Base-by-base conservation (phyloP, 305 asterid species). In the Plantago lanceolata region DNA sequence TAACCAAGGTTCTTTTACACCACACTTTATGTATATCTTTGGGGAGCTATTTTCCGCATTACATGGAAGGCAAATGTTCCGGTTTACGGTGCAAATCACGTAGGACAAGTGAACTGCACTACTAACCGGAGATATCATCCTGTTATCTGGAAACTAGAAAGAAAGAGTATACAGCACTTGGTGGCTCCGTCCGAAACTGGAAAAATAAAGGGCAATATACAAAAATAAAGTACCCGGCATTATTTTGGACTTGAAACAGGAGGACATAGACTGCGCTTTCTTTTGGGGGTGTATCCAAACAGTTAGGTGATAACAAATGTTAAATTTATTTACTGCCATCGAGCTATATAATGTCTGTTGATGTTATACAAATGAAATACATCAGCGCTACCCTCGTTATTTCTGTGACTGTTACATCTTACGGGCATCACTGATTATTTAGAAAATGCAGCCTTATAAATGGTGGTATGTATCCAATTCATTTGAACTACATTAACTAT, bases 381-480 rank as follows among this genome's bases (percentile, higher is more conserved):
- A 18, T 15, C 37, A 20, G 37, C 29, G 37, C 18, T 35, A 45
- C 33, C 33, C 24, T 19, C 33, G 13, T 29, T 28, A 29, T 56
- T 29, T 40, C 18, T 7, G 61, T 1, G 24, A 29, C 18, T 56
- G 19, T 56, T 56, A 56, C 21, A 56, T 56, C 16, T 56, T 56
- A 56, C 47, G 19, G 61, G 61, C 44, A 5, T 8, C 21, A 56
- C 16, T 13, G 43, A 26, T 56, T 56, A n/a, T 40, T 29, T 56
- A 28, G 12, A n/a, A 31, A 56, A 29, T 56, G 11, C 44, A 28
- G 60, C 43, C 60, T 55, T 55, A 28, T 56, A 16, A 19, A 28
- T 29, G 21, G 24, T 40, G 28, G 60, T 56, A n/a, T 56, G n/a
- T 24, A 24, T 14, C 31, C 64, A 40, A 47, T 59, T 59, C 17